Base-by-base conservation (phyloP, 202 grass and related monocot genomes). In the Sporobolus alterniflorus region DNA sequence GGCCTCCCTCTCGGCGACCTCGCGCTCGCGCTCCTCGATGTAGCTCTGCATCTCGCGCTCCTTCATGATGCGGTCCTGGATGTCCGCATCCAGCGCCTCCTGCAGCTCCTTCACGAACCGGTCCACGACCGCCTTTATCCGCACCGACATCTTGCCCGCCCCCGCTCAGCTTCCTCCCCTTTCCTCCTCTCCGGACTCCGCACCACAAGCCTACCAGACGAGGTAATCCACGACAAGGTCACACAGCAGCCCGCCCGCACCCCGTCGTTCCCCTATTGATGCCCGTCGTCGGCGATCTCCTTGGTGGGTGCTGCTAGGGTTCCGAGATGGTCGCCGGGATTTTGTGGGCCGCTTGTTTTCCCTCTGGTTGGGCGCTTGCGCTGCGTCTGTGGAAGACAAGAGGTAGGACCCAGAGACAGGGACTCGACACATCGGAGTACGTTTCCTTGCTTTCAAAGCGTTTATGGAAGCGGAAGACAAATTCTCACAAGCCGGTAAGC, bases 1-100 rank as follows among this genome's bases (percentile, higher is more conserved):
- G 39, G 93, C 93, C 85, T 99, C 96, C 59, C 96, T 55, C 87
- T 98, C 96, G 73, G 93, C 87, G 84, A 96, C 93, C 88, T 96
- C 96, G 63, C 96, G 90, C 85, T 98, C 96, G 33, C 93, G 89
- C 89, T 98, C 89, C 85, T 99, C 80, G 85, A 99, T 99, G 83
- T 99, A 99, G 87, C 93, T 94, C 84, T 98, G 96, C 93, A 98
- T 95, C 91, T 96, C 93, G 29, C 93, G 81, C 91, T 99, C 91
- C 96, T 94, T 99, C 93, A 99, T 96, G 65, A 99, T 59, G 28
- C 96, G 84, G 84, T 99, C 93, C 83, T 99, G 93, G 49, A 99
- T 99, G 82, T 99, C 93, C 26, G 93, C 93, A 63, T 94, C 93
- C 61, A 96, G 72, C 61, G 96, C 91, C 91, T 94, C 96, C 87